Evolutionary conservation across 352 stramenopile species (phyloP).

Genomic region (Phytophthora fragariaefolia): DNA sequence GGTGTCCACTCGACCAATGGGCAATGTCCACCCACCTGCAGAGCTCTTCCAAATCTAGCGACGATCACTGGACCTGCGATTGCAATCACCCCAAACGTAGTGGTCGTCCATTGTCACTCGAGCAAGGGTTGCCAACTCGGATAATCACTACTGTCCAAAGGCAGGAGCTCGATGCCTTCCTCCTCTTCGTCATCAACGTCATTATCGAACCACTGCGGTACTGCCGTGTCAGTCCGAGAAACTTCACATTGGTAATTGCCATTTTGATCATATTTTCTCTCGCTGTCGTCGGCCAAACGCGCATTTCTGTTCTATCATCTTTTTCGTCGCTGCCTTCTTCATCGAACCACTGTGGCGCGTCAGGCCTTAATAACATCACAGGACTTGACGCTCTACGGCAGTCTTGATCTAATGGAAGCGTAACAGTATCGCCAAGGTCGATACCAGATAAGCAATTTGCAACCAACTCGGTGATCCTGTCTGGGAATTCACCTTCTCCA

Average conservation of each 20-base stretch:
- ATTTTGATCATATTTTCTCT: not conserved
- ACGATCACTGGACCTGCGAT: not conserved
- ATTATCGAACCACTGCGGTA: slow-evolving; percentile 30
- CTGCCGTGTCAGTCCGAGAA: not conserved
- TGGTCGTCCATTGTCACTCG: too few relatives aligned
- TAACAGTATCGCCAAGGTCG: slow-evolving; percentile 7
- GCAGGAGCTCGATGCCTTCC: slow-evolving; percentile 5
- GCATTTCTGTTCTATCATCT: not conserved
- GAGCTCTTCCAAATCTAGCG: not conserved
- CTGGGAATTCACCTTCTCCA: not conserved
- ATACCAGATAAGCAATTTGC: slow-evolving; percentile 4
- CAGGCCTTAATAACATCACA: slow-evolving; percentile 5
- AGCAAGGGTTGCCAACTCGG: slow-evolving; percentile 1
- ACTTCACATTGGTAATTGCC: not conserved
- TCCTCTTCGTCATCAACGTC: slow-evolving; percentile 18
- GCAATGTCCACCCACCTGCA: not conserved
- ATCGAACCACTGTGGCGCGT: slow-evolving; percentile 31
- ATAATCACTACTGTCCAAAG: not conserved
- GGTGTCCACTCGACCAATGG: too few relatives aligned
- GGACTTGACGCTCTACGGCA: too few relatives aligned
- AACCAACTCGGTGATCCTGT: slow-evolving; percentile 1
- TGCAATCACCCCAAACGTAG: slow-evolving; percentile 21
- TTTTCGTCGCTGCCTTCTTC: slow-evolving; percentile 10
- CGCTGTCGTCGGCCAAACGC: not conserved
- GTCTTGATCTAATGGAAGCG: not conserved